Conservation (phyloP, 1,284 basidiomycete species). For the Sparassis latifolia region DNA sequence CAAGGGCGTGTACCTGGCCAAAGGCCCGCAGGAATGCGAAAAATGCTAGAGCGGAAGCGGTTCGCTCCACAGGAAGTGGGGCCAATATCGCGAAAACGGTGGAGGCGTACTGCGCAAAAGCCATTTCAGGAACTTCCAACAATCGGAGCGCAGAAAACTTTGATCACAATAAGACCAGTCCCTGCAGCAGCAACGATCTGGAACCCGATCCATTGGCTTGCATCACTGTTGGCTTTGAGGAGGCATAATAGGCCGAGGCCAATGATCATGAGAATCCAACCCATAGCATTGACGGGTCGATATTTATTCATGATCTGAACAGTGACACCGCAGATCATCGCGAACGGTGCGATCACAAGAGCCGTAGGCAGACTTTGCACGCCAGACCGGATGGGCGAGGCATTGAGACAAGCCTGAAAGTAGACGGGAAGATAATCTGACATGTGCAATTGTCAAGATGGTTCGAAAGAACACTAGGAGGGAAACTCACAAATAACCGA, state of each 20-base stretch:
- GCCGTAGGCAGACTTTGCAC: slow-evolving; percentile 21
- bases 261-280: slow-evolving; percentile 23
- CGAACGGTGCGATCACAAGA: slow-evolving; percentile 17
- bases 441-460: background rate
- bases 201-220: slow-evolving; percentile 27
- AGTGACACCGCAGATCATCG: slow-evolving; percentile 17
- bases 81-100: slow-evolving; percentile 30
- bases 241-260: slow-evolving; percentile 24
- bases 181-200: slow-evolving; percentile 22
- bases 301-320: slow-evolving; percentile 19
- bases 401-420: slow-evolving; percentile 32
- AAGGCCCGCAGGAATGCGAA: slow-evolving; percentile 26
- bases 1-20: slow-evolving; percentile 12
- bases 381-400: slow-evolving; percentile 17
- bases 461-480: background rate
- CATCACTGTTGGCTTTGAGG: slow-evolving; percentile 20
- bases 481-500: slow-evolving; percentile 9
- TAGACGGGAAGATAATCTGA: slow-evolving; percentile 31
- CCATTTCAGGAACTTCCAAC: background rate
- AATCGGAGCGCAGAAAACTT: slow-evolving; percentile 1
- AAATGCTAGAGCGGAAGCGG: slow-evolving; percentile 26
- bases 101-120: slow-evolving; percentile 12
- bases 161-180: slow-evolving; percentile 17
- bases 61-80: slow-evolving; percentile 23
- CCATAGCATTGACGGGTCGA: slow-evolving; percentile 17